Percentiles rank a stretch among this genome's conserved stretches.
These are phyloP conservation scores for Flueggea neowawraea DNA, from an alignment of 441 rosid species.

Conservation along the genomic window DNA sequence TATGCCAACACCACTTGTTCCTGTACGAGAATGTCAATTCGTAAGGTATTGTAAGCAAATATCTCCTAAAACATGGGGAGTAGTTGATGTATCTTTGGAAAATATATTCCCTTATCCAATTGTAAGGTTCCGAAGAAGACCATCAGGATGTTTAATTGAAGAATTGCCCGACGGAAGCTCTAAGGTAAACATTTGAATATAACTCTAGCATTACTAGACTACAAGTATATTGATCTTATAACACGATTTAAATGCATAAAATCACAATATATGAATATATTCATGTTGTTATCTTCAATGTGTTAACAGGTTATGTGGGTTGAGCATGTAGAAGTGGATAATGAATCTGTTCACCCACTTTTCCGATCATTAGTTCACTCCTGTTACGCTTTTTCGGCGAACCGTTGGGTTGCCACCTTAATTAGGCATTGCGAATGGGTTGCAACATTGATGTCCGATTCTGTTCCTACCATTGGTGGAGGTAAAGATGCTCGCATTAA, in stretches of 20 bases:
- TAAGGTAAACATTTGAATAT: conserved; percentile 35
- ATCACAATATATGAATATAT: no score
- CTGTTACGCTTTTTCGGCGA: conserved; percentile 45
- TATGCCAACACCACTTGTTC: conserved; percentile 39
- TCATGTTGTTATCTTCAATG: no score
- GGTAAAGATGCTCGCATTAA: conserved; percentile 22
- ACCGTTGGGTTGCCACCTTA: conserved; percentile 41
- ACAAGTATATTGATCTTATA: not conserved
- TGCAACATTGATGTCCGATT: conserved; percentile 13
- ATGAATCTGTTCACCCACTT: conserved; percentile 22
- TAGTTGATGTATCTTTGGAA: conserved; percentile 61
- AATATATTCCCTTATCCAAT: conserved; percentile 29
- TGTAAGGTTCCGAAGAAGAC: conserved; percentile 32
- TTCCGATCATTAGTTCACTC: conserved; percentile 30
- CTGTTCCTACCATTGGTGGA: conserved; percentile 6
- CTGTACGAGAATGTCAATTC: conserved; percentile 34
- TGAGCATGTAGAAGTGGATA: conserved; percentile 48
- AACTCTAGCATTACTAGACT: no score
- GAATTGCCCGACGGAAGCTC: conserved; percentile 27
- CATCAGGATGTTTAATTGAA: conserved; percentile 54
- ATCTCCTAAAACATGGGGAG: conserved; percentile 37
- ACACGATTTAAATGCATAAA: no score
- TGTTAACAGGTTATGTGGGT: conserved; percentile 59
- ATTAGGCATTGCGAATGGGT: conserved; percentile 28
- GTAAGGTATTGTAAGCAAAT: conserved; percentile 43